These are phyloP conservation scores for Termitomyces sp. DNA, from an alignment of 768 basidiomycete genomes.

Conservation along the genomic window DNA sequence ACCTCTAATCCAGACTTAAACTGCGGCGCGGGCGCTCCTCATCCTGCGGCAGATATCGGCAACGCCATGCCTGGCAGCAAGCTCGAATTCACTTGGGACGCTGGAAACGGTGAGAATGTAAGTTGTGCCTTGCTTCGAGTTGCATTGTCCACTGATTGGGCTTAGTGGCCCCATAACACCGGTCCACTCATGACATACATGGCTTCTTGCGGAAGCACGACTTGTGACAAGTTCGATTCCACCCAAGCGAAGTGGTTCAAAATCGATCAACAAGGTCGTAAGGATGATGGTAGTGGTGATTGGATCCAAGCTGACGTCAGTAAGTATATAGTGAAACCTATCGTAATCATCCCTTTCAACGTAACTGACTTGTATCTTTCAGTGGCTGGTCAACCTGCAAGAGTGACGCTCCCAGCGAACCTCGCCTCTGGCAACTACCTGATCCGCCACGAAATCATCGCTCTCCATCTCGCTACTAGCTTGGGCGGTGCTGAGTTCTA, in stretches of 20 bases:
- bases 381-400: constrained; percentile 38
- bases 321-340: constrained; percentile 23
- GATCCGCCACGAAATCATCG: constrained; percentile 76
- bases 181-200: constrained; percentile 76
- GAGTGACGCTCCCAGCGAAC: constrained; percentile 40
- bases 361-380: neutral
- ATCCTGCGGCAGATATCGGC: constrained; percentile 42
- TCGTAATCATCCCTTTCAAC: neutral
- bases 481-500: constrained; percentile 77
- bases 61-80: constrained; percentile 30
- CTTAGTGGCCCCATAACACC: constrained; percentile 47
- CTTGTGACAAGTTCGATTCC: constrained; percentile 58
- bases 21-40: constrained; percentile 52
- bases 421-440: constrained; percentile 69
- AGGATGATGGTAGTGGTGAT: constrained; percentile 22
- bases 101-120: constrained; percentile 18
- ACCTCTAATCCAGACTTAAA: constrained; percentile 50
- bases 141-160: neutral
- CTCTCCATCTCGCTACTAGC: constrained; percentile 58
- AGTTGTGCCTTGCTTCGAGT: constrained; percentile 8
- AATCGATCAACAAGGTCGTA: constrained; percentile 48
- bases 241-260: constrained; percentile 70
- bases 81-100: constrained; percentile 2
- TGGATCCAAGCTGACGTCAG: constrained; percentile 56
- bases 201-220: constrained; percentile 51